Base-by-base conservation (phyloP, 176 grass and related monocot genomes). In the Bothriochloa decipiens region DNA sequence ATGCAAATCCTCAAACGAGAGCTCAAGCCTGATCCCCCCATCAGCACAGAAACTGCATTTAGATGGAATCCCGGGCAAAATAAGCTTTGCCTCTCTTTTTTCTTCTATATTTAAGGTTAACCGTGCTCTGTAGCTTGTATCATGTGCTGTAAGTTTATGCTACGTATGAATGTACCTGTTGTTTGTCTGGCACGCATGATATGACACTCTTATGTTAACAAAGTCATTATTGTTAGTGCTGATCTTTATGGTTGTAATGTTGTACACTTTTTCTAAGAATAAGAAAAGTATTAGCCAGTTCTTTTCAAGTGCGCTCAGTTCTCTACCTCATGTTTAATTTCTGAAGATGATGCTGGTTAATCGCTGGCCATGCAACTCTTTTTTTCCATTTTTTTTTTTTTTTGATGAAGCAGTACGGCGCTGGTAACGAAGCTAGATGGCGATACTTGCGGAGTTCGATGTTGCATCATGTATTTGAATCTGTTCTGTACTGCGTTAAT, bases 1-100 rank as follows among this genome's bases (percentile, higher is more conserved):
- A 98, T 91, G 89, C 91, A 82, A 98, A 95, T 83, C 96, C 91
- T 8, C 89, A 88, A 35, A 82, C 92, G 11, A 90, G 91, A 78
- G 91, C 93, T 88, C 91, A 94, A 45, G 91, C 96, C 40, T 98
- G 91, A 98, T 74, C 40, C 1, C 78, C 17, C 23, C 41, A 17
- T 46, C 80, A 76, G 68, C 75, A 80, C 61, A 70, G 61, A 81
- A 75, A 70, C 85, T 84, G 81, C 76, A 75, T 75, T 86, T 91
- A 84, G 89, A 81, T 81, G 87, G 77, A 85, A 47, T 61, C 37
- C 75, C 50, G 2, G 89, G 80, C 85, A 91, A 84, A 90, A 90
- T 67, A 83, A 91, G 81, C 39, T 90, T 87, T 87, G 82, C 88
- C 71, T 78, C 22, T 6, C 79, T 89, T 28, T 77, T 25, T 57